Evolutionary conservation across 345 rosid genomes (phyloP).

Genomic region (Brassica napus): DNA sequence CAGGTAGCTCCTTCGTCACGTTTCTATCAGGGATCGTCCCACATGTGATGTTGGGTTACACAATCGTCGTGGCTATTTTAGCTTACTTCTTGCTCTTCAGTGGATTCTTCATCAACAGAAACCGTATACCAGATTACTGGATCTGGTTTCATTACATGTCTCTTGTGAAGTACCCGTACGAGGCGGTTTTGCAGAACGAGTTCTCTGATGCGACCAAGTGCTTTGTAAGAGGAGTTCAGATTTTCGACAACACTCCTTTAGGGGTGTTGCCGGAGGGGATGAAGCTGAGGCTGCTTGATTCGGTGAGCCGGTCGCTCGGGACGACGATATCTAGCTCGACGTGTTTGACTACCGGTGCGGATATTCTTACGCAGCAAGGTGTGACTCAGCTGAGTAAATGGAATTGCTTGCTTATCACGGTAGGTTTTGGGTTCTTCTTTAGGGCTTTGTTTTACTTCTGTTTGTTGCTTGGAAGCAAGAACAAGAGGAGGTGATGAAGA

Average conservation of each 20-base stretch:
- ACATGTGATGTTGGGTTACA: slow-evolving; percentile 94
- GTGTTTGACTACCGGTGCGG: slow-evolving; percentile 75
- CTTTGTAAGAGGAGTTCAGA: slow-evolving; percentile 74
- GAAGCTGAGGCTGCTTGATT: slow-evolving; percentile 54
- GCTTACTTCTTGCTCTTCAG: slow-evolving; percentile 94
- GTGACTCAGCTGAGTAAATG: slow-evolving; percentile 72
- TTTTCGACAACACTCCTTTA: slow-evolving; percentile 84
- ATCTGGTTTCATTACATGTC: slow-evolving; percentile 98
- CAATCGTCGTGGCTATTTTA: slow-evolving; percentile 78
- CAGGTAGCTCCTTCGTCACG: slow-evolving; percentile 92
- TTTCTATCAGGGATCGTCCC: slow-evolving; percentile 92
- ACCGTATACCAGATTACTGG: slow-evolving; percentile 85
- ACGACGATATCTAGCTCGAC: slow-evolving; percentile 67
- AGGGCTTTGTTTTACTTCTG: slow-evolving; percentile 78
- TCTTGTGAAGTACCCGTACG: slow-evolving; percentile 84
- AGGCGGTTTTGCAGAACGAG: slow-evolving; percentile 80
- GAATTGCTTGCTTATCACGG: slow-evolving; percentile 77
- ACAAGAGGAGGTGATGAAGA: background rate
- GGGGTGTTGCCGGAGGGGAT: slow-evolving; percentile 47
- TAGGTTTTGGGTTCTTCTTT: slow-evolving; percentile 89
- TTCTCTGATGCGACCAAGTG: slow-evolving; percentile 69
- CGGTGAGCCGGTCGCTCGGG: slow-evolving; percentile 60
- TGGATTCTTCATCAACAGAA: slow-evolving; percentile 90
- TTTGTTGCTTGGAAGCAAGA: slow-evolving; percentile 76
- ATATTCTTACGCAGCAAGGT: slow-evolving; percentile 66